phyloP scores from a whole-genome alignment of 2,329 filamentous ascomycete species.

The Clonostachys rhizophaga region DNA sequence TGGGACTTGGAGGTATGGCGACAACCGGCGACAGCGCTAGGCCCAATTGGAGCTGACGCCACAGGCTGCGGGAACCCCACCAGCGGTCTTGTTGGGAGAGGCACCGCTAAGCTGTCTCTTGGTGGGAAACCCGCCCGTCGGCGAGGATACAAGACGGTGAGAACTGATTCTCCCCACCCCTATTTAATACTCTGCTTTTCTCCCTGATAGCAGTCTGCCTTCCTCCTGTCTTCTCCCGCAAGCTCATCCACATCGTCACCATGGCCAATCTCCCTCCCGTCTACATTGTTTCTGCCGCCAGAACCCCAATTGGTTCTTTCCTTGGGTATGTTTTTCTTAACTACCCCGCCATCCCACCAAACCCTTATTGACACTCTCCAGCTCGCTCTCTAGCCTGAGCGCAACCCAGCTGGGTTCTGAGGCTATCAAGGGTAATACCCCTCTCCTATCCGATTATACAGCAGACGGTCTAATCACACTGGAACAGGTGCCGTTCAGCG shows the following conservation, averaged over 20 bases:
- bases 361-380: constrained; percentile 27
- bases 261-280: constrained; percentile 84
- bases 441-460: not conserved
- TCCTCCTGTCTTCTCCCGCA: constrained; percentile 3
- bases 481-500: constrained; percentile 70
- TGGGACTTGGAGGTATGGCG: too few relatives aligned
- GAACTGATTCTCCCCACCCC: not conserved
- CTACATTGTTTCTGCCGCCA: constrained; percentile 89
- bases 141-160: not conserved
- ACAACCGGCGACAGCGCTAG: too few relatives aligned
- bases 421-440: constrained; percentile 77
- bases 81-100: too few relatives aligned
- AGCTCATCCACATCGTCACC: constrained; percentile 19
- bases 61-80: too few relatives aligned
- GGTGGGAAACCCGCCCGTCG: not conserved
- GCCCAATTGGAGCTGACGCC: too few relatives aligned
- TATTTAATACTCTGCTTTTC: not conserved
- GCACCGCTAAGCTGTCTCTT: not conserved
- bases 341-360: constrained; percentile 3
- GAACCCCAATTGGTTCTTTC: constrained; percentile 92
- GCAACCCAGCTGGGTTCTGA: constrained; percentile 84
- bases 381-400: constrained; percentile 81
- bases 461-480: constrained; percentile 5
- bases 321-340: constrained; percentile 60
- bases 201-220: constrained; percentile 3